These are phyloP conservation scores for Kwoniella bestiolae DNA, from an alignment of 768 basidiomycete genomes.

Conservation along the genomic window DNA sequence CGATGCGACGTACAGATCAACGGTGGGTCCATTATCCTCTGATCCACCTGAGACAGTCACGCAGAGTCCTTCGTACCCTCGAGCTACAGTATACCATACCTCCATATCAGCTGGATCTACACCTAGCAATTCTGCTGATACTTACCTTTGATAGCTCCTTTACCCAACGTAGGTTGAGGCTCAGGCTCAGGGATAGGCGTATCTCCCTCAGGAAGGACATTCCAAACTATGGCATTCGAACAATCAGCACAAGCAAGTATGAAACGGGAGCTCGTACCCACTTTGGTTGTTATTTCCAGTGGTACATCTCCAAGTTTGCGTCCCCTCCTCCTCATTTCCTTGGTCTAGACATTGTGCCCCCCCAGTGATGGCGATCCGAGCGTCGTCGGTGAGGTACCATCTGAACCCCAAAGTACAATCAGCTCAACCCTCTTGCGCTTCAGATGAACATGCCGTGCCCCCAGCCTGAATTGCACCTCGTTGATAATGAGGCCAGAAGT, in stretches of 20 bases:
- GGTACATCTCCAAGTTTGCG: conserved; percentile 54
- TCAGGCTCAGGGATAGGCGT: not conserved
- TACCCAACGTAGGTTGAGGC: too few relatives aligned
- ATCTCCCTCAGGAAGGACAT: conserved; percentile 1
- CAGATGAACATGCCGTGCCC: too few relatives aligned
- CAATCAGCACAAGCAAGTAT: too few relatives aligned
- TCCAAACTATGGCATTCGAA: not conserved
- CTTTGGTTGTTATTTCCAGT: conserved; percentile 53
- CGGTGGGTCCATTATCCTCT: not conserved
- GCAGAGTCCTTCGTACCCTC: not conserved
- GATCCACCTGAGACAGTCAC: not conserved
- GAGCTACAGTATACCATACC: too few relatives aligned
- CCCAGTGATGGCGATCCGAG: conserved; percentile 53
- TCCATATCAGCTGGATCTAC: too few relatives aligned
- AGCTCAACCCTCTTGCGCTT: too few relatives aligned
- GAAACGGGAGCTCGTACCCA: conserved; percentile 20
- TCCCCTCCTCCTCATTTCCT: conserved; percentile 25
- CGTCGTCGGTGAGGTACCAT: conserved; percentile 47
- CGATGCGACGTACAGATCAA: not conserved
- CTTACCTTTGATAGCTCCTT: too few relatives aligned
- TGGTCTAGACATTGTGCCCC: conserved; percentile 52
- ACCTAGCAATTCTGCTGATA: too few relatives aligned
- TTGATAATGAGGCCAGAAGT: too few relatives aligned
- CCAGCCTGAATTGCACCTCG: too few relatives aligned
- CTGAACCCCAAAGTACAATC: too few relatives aligned